Conservation (phyloP, 805 yeast genomes). For the Spathaspora arborariae region DNA sequence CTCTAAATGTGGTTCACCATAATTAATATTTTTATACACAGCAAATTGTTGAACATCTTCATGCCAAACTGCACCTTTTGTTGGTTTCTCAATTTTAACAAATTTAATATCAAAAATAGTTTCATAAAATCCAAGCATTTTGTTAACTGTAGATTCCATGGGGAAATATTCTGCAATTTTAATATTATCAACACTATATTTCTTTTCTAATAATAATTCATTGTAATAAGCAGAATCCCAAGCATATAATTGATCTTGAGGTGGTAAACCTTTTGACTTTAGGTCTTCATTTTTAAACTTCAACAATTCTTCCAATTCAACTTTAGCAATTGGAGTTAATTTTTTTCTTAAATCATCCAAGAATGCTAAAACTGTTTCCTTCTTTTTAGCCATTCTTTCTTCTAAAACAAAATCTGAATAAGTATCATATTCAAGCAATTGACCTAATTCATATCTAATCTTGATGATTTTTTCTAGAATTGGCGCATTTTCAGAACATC, state of each 20-base stretch:
- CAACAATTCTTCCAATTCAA: constrained; percentile 48
- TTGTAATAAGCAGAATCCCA: constrained; percentile 77
- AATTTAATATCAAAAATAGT: constrained; percentile 66
- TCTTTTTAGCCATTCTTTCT: constrained; percentile 75
- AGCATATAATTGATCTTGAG: constrained; percentile 42
- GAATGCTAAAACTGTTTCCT: constrained; percentile 56
- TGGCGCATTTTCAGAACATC: constrained; percentile 60
- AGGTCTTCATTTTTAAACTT: constrained; percentile 53
- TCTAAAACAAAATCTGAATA: constrained; percentile 72
- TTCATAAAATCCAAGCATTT: constrained; percentile 73
- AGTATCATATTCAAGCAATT: constrained; percentile 59
- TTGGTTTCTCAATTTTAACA: constrained; percentile 42
- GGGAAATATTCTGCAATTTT: constrained; percentile 79
- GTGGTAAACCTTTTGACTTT: constrained; percentile 38
- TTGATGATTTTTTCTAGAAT: constrained; percentile 58
- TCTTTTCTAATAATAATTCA: constrained; percentile 59
- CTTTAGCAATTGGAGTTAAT: constrained; percentile 54
- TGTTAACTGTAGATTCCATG: constrained; percentile 56
- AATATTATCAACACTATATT: constrained; percentile 68
- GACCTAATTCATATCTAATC: constrained; percentile 59
- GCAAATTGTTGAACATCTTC: constrained; percentile 71
- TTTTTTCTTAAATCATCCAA: constrained; percentile 58
- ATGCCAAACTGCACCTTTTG: constrained; percentile 61
- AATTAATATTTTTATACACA: constrained; percentile 58
- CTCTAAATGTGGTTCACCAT: constrained; percentile 36